Percentiles rank a stretch among this genome's conserved stretches.
Conservation (phyloP, 352 stramenopile species). For the Globisporangium cylindrosporum region DNA sequence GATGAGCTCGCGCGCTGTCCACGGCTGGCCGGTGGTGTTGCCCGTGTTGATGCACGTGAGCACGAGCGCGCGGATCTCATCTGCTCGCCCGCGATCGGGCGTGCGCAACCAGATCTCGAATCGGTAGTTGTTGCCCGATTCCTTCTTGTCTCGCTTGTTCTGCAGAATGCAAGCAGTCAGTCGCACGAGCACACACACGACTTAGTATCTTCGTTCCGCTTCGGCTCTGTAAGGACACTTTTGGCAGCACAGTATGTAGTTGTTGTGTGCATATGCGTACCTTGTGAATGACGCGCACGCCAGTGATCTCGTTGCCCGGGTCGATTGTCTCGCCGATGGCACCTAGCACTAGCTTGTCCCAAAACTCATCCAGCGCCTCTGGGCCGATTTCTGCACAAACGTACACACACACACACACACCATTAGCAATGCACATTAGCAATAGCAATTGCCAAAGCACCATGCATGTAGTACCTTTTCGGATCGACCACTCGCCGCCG, state of each 20-base stretch:
- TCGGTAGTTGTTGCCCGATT: slow-evolving; percentile 80
- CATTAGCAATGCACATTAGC: slow-evolving; percentile 8
- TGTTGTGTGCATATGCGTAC: slow-evolving; percentile 23
- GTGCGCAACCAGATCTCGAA: slow-evolving; percentile 84
- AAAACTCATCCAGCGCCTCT: slow-evolving; percentile 84
- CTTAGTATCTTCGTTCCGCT: neutral
- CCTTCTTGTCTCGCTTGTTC: slow-evolving; percentile 87
- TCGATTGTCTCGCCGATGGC: slow-evolving; percentile 90
- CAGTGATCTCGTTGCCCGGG: slow-evolving; percentile 85
- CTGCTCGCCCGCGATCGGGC: slow-evolving; percentile 49
- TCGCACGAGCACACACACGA: neutral
- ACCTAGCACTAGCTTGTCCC: slow-evolving; percentile 88
- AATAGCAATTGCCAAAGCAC: neutral
- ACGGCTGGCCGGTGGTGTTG: slow-evolving; percentile 39
- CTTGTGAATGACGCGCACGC: slow-evolving; percentile 90
- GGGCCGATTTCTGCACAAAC: slow-evolving; percentile 52
- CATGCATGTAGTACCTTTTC: slow-evolving; percentile 43
- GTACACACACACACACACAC: neutral
- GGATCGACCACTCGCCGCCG: slow-evolving; percentile 85
- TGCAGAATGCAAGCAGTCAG: slow-evolving; percentile 13
- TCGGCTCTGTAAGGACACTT: neutral
- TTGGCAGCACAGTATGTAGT: neutral
- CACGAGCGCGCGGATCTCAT: slow-evolving; percentile 75
- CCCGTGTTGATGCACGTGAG: slow-evolving; percentile 67
- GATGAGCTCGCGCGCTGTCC: slow-evolving; percentile 62